Evolutionary conservation across 192 early-diverging fungal genomes (phyloP).

Genomic region (Entophlyctis luteolus): DNA sequence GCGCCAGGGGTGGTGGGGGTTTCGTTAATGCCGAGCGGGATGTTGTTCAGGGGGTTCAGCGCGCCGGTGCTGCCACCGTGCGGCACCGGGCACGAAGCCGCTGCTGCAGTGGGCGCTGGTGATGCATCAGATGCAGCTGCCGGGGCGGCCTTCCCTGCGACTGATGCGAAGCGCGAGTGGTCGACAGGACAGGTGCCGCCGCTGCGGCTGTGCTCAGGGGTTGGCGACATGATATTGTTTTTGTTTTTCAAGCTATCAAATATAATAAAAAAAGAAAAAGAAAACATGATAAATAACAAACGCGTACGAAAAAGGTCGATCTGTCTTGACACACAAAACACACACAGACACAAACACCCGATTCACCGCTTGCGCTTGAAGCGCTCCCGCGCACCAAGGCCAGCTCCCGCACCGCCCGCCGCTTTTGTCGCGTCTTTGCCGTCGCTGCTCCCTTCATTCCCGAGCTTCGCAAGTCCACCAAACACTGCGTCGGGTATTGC

Average conservation of each 20-base stretch:
- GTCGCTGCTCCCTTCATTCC: not conserved
- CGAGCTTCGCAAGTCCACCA: slow-evolving; percentile 39
- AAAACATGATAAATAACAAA: too few relatives aligned
- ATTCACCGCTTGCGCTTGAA: slow-evolving; percentile 50
- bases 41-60: slow-evolving; percentile 39
- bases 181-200: slow-evolving; percentile 57
- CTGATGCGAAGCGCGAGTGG: slow-evolving; percentile 30
- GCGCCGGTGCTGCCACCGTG: not conserved
- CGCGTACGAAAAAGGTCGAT: too few relatives aligned
- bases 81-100: not conserved
- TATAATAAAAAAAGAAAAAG: too few relatives aligned
- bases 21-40: slow-evolving; percentile 35
- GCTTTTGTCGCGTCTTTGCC: slow-evolving; percentile 34
- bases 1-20: slow-evolving; percentile 25
- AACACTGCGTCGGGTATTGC: slow-evolving; percentile 51
- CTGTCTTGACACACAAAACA: too few relatives aligned
- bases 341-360: too few relatives aligned
- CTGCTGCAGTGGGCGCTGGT: not conserved
- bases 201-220: too few relatives aligned
- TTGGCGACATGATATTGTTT: too few relatives aligned
- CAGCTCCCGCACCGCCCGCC: slow-evolving; percentile 20
- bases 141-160: not conserved
- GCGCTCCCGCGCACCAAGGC: slow-evolving; percentile 52
- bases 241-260: too few relatives aligned
- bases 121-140: not conserved